phyloP scores from a whole-genome alignment of 495 filamentous ascomycete genomes.

The Penicillium salamii region DNA sequence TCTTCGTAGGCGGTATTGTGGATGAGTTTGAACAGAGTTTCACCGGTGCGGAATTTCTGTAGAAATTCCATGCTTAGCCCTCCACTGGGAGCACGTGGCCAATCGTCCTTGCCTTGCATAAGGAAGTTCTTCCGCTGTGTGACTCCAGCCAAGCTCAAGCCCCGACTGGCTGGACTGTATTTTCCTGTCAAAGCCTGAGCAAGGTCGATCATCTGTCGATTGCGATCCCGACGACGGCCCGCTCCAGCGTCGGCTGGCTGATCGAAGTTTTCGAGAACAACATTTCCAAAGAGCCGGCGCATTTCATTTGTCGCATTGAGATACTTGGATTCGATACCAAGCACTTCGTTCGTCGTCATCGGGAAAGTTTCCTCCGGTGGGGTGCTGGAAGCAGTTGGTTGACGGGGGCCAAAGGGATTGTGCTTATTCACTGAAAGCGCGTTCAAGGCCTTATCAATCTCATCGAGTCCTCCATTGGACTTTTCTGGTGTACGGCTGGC shows the following conservation, averaged over 20 bases:
- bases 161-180: constrained; percentile 53
- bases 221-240: constrained; percentile 50
- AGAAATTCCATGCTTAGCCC: constrained; percentile 82
- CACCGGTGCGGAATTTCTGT: constrained; percentile 50
- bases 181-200: constrained; percentile 66
- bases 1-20: constrained; percentile 75
- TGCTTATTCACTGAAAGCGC: constrained; percentile 49
- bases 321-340: constrained; percentile 72
- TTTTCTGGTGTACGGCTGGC: constrained; percentile 11
- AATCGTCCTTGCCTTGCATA: constrained; percentile 85
- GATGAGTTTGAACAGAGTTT: constrained; percentile 61
- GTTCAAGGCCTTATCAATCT: constrained; percentile 77
- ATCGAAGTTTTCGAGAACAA: constrained; percentile 64
- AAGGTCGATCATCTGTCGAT: constrained; percentile 59
- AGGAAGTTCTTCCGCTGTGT: constrained; percentile 75
- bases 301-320: constrained; percentile 92
- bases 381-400: constrained; percentile 26
- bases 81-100: constrained; percentile 77
- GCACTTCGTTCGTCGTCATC: constrained; percentile 49
- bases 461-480: constrained; percentile 54
- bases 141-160: constrained; percentile 64
- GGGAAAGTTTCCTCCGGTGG: constrained; percentile 39
- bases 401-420: constrained; percentile 10
- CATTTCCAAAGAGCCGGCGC: constrained; percentile 84
- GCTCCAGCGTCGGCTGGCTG: constrained; percentile 52